Conservation (phyloP, 805 yeast genomes). For the Yarrowia osloensis region DNA sequence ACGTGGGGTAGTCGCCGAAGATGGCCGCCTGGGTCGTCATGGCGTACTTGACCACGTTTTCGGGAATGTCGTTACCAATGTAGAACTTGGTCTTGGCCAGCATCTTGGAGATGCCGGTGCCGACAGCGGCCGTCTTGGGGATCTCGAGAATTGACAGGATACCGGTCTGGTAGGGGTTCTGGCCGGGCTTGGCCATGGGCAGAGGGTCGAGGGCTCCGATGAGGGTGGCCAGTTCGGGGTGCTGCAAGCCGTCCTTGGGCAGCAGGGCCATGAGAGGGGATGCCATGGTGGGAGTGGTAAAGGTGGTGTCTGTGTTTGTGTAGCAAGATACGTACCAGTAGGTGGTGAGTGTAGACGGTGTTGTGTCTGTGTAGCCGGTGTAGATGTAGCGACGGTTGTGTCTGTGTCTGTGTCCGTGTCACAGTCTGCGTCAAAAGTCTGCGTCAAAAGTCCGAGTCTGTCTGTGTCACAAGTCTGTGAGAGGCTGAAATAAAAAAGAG, state of each 20-base stretch:
- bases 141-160: slow-evolving; percentile 6
- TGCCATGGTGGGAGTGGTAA: not conserved
- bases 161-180: slow-evolving; percentile 17
- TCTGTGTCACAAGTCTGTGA: too few species aligned
- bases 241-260: slow-evolving; percentile 22
- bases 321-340: too few species aligned
- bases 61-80: slow-evolving; percentile 17
- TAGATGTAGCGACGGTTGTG: not conserved
- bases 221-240: slow-evolving; percentile 19
- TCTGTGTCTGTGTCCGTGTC: not conserved
- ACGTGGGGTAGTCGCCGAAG: slow-evolving; percentile 65
- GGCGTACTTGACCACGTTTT: slow-evolving; percentile 21
- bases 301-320: not conserved
- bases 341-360: too few species aligned
- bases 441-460: too few species aligned
- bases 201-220: slow-evolving; percentile 19
- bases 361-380: not conserved
- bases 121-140: slow-evolving; percentile 14
- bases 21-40: slow-evolving; percentile 41
- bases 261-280: slow-evolving; percentile 26
- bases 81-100: slow-evolving; percentile 12
- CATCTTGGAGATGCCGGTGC: slow-evolving; percentile 22
- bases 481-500: too few species aligned
- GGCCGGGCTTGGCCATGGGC: slow-evolving; percentile 11
- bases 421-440: too few species aligned